These are phyloP conservation scores for Phialocephala sp. DNA, from an alignment of 2,329 filamentous ascomycete species.

Conservation along the genomic window DNA sequence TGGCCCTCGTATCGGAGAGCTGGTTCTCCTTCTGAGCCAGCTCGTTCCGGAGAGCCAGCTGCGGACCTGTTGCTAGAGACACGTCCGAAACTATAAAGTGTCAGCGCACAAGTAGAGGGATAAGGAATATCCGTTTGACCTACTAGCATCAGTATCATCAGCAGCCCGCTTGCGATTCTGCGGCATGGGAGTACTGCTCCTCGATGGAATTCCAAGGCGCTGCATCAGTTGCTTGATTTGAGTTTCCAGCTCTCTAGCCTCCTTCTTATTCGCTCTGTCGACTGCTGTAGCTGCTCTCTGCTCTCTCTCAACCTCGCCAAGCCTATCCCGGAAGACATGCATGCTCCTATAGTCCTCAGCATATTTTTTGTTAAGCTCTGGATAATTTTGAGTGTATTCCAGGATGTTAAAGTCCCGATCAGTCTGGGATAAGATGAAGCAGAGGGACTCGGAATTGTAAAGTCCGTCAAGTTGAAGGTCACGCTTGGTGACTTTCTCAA, in stretches of 20 bases:
- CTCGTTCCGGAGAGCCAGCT: neutral
- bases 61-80: neutral
- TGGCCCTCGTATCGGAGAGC: neutral
- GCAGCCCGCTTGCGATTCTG: neutral
- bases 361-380: slow-evolving; percentile 6
- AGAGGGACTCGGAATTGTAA: slow-evolving; percentile 25
- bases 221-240: neutral
- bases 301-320: neutral
- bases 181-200: neutral
- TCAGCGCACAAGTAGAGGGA: neutral
- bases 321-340: neutral
- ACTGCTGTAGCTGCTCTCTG: neutral
- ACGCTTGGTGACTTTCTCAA: slow-evolving; percentile 23
- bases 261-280: neutral
- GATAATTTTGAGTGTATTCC: slow-evolving; percentile 22
- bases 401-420: slow-evolving; percentile 23
- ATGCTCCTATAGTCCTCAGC: neutral
- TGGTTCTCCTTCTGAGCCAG: neutral
- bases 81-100: neutral
- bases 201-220: neutral
- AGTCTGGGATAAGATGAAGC: slow-evolving; percentile 30
- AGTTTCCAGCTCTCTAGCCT: neutral
- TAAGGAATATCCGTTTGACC: neutral
- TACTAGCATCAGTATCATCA: neutral
- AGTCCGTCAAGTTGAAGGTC: slow-evolving; percentile 32